phyloP scores from a whole-genome alignment of 495 filamentous ascomycete species.

The Daldinia bambusicola region DNA sequence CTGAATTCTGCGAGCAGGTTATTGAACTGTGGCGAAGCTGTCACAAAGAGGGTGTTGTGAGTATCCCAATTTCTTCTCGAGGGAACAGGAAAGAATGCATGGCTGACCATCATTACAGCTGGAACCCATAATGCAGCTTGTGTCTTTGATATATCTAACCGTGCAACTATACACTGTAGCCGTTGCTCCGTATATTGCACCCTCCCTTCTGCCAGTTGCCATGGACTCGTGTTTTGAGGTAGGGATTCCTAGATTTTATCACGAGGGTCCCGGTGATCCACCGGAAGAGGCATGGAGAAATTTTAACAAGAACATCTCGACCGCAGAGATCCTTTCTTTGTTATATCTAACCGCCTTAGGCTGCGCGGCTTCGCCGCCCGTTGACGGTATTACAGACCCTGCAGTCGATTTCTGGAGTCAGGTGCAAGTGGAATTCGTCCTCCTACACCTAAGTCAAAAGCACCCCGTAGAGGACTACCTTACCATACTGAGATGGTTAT shows the following conservation, averaged over 20 bases:
- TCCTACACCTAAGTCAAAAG: slow-evolving; percentile 56
- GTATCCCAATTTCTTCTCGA: slow-evolving; percentile 1
- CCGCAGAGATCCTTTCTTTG: slow-evolving; percentile 53
- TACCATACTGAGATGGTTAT: slow-evolving; percentile 52
- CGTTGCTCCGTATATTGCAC: slow-evolving; percentile 56
- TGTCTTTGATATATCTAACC: slow-evolving; percentile 51
- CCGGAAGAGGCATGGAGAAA: slow-evolving; percentile 36
- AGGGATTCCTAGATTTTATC: slow-evolving; percentile 46
- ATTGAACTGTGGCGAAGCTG: slow-evolving; percentile 60
- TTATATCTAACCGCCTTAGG: slow-evolving; percentile 55
- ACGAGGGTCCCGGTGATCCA: slow-evolving; percentile 41
- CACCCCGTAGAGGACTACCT: slow-evolving; percentile 57
- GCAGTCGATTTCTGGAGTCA: slow-evolving; percentile 56
- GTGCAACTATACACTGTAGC: slow-evolving; percentile 53
- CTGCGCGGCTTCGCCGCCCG: slow-evolving; percentile 46
- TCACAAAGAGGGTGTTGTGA: slow-evolving; percentile 48
- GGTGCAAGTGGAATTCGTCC: slow-evolving; percentile 59
- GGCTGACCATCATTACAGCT: slow-evolving; percentile 45
- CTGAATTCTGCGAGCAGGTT: slow-evolving; percentile 57
- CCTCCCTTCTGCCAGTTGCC: slow-evolving; percentile 55
- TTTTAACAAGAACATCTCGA: slow-evolving; percentile 50
- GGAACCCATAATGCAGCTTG: slow-evolving; percentile 56
- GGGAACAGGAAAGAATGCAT: neutral
- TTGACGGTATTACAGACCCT: slow-evolving; percentile 38
- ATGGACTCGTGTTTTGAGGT: slow-evolving; percentile 50